These are phyloP conservation scores for Amoebophrya sp. DNA, from an alignment of 169 alveolate genomes.

Conservation along the genomic window DNA sequence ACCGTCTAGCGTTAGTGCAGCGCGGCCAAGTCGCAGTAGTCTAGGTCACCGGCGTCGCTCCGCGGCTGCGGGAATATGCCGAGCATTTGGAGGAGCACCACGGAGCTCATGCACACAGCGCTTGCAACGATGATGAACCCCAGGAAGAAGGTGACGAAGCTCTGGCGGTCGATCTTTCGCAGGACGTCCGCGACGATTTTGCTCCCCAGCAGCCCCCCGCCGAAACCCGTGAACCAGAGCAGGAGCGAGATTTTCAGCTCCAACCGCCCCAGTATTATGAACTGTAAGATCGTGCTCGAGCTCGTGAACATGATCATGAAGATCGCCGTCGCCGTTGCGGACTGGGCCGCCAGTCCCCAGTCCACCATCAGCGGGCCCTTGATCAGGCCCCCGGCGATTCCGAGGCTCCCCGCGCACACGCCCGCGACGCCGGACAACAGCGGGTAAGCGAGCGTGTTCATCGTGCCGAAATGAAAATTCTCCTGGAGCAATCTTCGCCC, in stretches of 20 bases:
- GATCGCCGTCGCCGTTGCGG: conserved; percentile 31
- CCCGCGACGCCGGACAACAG: conserved; percentile 23
- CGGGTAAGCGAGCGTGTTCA: conserved; percentile 21
- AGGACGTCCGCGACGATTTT: conserved; percentile 12
- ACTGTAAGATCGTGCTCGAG: conserved; percentile 25
- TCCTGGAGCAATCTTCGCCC: not conserved
- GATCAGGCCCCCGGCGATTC: conserved; percentile 33
- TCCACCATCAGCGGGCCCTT: conserved; percentile 34
- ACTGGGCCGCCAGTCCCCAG: conserved; percentile 25
- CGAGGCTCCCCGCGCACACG: conserved; percentile 27
- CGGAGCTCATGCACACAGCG: conserved; percentile 13
- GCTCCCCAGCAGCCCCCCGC: conserved; percentile 25
- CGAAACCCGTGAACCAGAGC: conserved; percentile 17
- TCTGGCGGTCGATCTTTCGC: conserved; percentile 18
- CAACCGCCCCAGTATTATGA: conserved; percentile 23
- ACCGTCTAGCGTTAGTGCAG: no score
- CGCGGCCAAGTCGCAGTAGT: not conserved
- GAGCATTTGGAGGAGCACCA: not conserved
- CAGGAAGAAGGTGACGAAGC: conserved; percentile 22
- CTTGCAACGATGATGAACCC: conserved; percentile 19
- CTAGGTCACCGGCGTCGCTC: not conserved
- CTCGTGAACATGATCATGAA: conserved; percentile 35
- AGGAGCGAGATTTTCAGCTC: not conserved
- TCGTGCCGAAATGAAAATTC: not conserved
- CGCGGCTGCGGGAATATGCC: not conserved